Evolutionary conservation across 1,284 basidiomycete genomes (phyloP).

Genomic region (Chalciporus sp.): DNA sequence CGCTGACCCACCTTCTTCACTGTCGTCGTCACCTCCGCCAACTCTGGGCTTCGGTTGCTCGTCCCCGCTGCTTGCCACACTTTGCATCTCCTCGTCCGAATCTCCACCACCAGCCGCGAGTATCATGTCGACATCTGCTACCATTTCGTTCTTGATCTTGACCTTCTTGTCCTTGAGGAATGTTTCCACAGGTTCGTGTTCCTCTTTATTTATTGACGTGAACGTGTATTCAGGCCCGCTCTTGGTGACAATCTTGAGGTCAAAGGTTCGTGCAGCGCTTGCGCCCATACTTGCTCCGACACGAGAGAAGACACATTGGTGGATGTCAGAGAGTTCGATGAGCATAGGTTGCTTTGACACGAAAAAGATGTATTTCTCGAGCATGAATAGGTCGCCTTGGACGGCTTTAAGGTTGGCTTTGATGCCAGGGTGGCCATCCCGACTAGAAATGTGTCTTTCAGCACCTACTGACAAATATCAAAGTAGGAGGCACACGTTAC

Average conservation of each 20-base stretch:
- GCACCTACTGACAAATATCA: neutral
- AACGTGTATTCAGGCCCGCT: conserved; percentile 85
- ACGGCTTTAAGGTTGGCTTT: conserved; percentile 98
- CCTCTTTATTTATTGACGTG: conserved; percentile 94
- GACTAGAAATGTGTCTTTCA: conserved; percentile 43
- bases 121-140: conserved; percentile 78
- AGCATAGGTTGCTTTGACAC: conserved; percentile 96
- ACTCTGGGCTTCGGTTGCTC: conserved; percentile 57
- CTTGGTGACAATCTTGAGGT: conserved; percentile 89
- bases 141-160: conserved; percentile 95
- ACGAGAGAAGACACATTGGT: conserved; percentile 92
- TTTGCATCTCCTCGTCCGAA: conserved; percentile 87
- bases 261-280: conserved; percentile 91
- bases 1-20: conserved; percentile 71
- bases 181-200: conserved; percentile 84
- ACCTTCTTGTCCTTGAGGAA: conserved; percentile 93
- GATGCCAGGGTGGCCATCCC: conserved; percentile 78
- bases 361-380: conserved; percentile 98
- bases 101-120: conserved; percentile 71
- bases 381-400: conserved; percentile 96
- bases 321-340: conserved; percentile 89
- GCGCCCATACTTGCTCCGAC: conserved; percentile 88
- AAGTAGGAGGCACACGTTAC: conserved; percentile 39
- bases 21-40: conserved; percentile 71
- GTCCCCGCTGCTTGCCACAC: conserved; percentile 71